A percentile compares a stretch with the other conserved stretches of the same genome.
Conservation (phyloP, 2,329 filamentous ascomycete genomes). For the Calycina herbarum region DNA sequence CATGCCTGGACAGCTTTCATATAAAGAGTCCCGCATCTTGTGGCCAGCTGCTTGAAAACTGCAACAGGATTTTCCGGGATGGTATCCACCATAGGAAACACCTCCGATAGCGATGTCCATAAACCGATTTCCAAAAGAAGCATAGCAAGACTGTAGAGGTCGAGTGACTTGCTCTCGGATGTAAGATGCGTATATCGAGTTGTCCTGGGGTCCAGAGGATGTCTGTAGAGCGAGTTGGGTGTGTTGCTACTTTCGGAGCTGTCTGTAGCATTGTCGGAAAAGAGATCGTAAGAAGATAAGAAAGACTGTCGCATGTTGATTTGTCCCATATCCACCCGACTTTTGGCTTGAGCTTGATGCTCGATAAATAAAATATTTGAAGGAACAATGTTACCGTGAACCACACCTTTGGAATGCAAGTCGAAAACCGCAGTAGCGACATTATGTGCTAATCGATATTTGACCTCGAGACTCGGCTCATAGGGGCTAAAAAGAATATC, state of each 20-base stretch:
- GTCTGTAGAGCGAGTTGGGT: conserved; percentile 50
- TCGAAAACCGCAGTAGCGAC: conserved; percentile 72
- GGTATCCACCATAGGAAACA: conserved; percentile 31
- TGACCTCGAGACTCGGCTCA: conserved; percentile 70
- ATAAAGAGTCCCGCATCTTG: conserved; percentile 69
- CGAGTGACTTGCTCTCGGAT: conserved; percentile 58
- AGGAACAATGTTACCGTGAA: conserved; percentile 69
- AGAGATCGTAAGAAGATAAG: conserved; percentile 73
- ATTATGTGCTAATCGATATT: conserved; percentile 73
- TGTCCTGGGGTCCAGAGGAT: conserved; percentile 61
- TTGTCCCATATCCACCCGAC: conserved; percentile 29
- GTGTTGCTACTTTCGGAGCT: conserved; percentile 24
- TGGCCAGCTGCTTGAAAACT: conserved; percentile 39
- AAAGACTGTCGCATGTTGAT: conserved; percentile 68
- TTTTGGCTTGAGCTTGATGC: conserved; percentile 28
- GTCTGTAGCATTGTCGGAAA: conserved; percentile 48
- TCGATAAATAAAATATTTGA: conserved; percentile 67
- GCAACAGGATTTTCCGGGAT: conserved; percentile 31
- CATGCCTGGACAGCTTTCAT: conserved; percentile 73
- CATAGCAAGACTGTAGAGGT: conserved; percentile 73
- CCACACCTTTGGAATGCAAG: conserved; percentile 67
- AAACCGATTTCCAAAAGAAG: conserved; percentile 73
- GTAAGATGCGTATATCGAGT: conserved; percentile 51
- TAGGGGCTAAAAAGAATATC: conserved; percentile 53
- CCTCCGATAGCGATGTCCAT: conserved; percentile 62